phyloP scores from a whole-genome alignment of 2,329 filamentous ascomycete species.

The Endothia cerciana region DNA sequence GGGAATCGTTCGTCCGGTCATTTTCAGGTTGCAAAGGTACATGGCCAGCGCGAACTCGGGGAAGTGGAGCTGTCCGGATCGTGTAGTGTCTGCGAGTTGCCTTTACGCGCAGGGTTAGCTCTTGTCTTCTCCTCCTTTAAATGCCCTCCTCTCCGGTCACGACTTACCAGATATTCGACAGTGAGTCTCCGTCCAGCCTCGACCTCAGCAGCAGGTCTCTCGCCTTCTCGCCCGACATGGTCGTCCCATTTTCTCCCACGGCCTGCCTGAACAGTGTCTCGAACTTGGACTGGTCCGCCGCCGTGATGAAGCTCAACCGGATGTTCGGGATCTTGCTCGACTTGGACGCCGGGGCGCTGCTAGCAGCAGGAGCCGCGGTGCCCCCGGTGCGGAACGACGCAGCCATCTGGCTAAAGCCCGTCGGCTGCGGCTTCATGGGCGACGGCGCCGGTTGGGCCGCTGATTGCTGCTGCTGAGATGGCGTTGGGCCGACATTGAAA shows the following conservation, averaged over 20 bases:
- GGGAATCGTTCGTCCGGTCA: slow-evolving; percentile 85
- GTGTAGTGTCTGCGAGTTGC: slow-evolving; percentile 93
- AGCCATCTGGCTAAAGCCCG: slow-evolving; percentile 69
- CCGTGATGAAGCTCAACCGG: slow-evolving; percentile 92
- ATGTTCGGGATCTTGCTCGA: slow-evolving; percentile 88
- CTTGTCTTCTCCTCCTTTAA: too few relatives aligned
- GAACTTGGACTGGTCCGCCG: slow-evolving; percentile 92
- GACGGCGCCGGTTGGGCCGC: slow-evolving; percentile 59
- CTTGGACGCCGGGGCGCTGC: slow-evolving; percentile 51
- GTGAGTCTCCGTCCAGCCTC: slow-evolving; percentile 80
- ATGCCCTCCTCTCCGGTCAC: not conserved
- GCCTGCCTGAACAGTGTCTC: slow-evolving; percentile 97
- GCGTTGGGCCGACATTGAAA: slow-evolving; percentile 55
- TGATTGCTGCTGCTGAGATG: slow-evolving; percentile 45
- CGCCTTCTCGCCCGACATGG: slow-evolving; percentile 90
- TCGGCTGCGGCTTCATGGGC: slow-evolving; percentile 67
- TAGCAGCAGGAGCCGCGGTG: slow-evolving; percentile 48
- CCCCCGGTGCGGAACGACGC: slow-evolving; percentile 64
- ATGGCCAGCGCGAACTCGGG: slow-evolving; percentile 97
- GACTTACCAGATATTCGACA: slow-evolving; percentile 88
- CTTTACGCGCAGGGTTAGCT: slow-evolving; percentile 46
- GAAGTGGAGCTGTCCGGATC: slow-evolving; percentile 93
- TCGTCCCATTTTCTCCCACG: slow-evolving; percentile 79
- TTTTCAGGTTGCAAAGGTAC: slow-evolving; percentile 95
- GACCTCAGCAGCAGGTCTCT: slow-evolving; percentile 87